Evolutionary conservation across 805 yeast genomes (phyloP).

Genomic region (Metschnikowia aberdeeniae): DNA sequence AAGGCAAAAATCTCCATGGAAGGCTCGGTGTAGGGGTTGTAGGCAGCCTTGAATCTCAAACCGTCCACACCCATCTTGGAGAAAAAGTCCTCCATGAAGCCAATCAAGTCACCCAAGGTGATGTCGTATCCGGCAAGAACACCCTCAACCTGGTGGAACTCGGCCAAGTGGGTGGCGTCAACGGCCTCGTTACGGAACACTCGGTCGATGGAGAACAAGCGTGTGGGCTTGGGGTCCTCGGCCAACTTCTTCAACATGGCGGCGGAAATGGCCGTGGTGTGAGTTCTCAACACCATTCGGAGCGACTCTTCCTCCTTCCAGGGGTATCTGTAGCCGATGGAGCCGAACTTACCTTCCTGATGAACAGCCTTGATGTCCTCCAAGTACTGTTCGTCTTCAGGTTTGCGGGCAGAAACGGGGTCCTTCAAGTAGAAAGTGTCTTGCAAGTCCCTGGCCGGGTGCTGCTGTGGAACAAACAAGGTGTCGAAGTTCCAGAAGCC

Average conservation of each 20-base stretch:
- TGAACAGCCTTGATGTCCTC: slow-evolving; percentile 79
- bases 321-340: slow-evolving; percentile 97
- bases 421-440: slow-evolving; percentile 97
- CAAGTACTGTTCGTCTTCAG: slow-evolving; percentile 77
- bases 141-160: slow-evolving; percentile 99
- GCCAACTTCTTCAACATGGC: slow-evolving; percentile 85
- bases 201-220: slow-evolving; percentile 94
- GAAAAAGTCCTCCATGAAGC: slow-evolving; percentile 97
- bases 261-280: slow-evolving; percentile 93
- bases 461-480: slow-evolving; percentile 96
- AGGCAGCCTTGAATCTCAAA: slow-evolving; percentile 96
- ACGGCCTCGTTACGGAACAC: slow-evolving; percentile 99
- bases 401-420: slow-evolving; percentile 76
- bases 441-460: slow-evolving; percentile 98
- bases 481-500: slow-evolving; percentile 99
- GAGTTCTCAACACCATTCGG: slow-evolving; percentile 92
- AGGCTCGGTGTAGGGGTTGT: slow-evolving; percentile 99
- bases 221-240: slow-evolving; percentile 78
- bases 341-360: slow-evolving; percentile 85
- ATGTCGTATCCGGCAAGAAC: slow-evolving; percentile 94
- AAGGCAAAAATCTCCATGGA: slow-evolving; percentile 95
- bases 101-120: slow-evolving; percentile 93
- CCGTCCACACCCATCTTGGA: slow-evolving; percentile 95
- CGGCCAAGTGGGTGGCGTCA: slow-evolving; percentile 98
- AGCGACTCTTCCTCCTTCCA: slow-evolving; percentile 92